Conservation (phyloP, 495 filamentous ascomycete species). For the Neurospora sp. region DNA sequence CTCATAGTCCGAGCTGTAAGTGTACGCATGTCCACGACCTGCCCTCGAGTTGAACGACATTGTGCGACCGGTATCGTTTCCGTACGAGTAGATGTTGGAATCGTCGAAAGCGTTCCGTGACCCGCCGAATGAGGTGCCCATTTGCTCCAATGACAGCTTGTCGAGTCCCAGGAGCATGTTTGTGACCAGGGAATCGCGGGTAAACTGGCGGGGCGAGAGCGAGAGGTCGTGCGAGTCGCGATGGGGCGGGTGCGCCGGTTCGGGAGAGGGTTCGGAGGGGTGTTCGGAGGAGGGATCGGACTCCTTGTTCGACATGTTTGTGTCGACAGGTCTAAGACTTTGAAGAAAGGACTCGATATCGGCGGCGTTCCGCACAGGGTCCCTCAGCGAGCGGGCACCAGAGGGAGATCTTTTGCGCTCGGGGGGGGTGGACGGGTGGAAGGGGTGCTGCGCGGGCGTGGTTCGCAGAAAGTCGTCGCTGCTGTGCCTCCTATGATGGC, state of each 20-base stretch:
- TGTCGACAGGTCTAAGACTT: constrained; percentile 22
- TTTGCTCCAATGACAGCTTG: constrained; percentile 54
- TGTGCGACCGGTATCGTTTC: constrained; percentile 22
- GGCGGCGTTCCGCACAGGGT: constrained; percentile 14
- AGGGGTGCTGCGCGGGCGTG: not conserved
- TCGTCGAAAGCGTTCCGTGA: constrained; percentile 20
- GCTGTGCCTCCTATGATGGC: not conserved
- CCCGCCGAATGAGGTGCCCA: constrained; percentile 17
- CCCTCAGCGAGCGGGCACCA: constrained; percentile 16
- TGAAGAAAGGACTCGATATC: constrained; percentile 28
- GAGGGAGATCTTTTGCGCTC: not conserved
- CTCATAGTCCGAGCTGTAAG: constrained; percentile 62
- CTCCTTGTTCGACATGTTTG: constrained; percentile 20
- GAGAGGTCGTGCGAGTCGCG: constrained; percentile 86
- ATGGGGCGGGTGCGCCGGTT: constrained; percentile 18
- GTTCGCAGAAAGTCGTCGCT: not conserved
- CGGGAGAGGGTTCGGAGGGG: constrained; percentile 7
- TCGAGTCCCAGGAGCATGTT: constrained; percentile 89
- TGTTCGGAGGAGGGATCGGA: constrained; percentile 8
- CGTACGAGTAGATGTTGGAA: constrained; percentile 15
- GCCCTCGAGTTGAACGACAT: constrained; percentile 26
- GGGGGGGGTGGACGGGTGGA: not conserved
- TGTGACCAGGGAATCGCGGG: constrained; percentile 79
- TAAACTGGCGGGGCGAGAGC: constrained; percentile 60
- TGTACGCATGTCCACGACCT: constrained; percentile 55